These are phyloP conservation scores for Croton setiger DNA, from an alignment of 441 rosid species.

Conservation along the genomic window DNA sequence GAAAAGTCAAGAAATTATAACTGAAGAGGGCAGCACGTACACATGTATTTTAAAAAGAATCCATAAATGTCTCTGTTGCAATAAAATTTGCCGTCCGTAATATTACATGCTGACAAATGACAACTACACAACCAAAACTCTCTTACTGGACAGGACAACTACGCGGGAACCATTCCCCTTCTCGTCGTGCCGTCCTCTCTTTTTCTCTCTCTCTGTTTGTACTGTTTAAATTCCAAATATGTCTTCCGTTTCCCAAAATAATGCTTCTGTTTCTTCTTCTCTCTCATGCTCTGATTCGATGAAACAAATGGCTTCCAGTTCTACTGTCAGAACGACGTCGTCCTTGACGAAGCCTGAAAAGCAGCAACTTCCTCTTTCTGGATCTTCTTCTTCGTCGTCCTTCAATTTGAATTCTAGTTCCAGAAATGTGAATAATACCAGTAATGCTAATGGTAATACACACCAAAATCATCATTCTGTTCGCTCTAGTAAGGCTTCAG, in stretches of 20 bases:
- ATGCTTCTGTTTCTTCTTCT: not conserved
- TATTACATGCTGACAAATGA: not conserved
- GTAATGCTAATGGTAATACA: conserved; percentile 11
- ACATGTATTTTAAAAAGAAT: not conserved
- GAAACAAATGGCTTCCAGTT: conserved; percentile 16
- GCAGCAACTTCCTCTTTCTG: not conserved
- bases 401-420: conserved; percentile 28
- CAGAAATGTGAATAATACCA: conserved; percentile 27
- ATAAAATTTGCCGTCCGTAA: not conserved
- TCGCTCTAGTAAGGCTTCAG: conserved; percentile 37
- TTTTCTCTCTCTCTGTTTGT: conserved; percentile 1
- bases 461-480: conserved; percentile 28
- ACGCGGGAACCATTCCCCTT: conserved; percentile 23
- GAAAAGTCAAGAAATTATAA: not conserved
- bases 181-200: conserved; percentile 45
- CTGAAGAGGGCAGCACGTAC: not conserved
- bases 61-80: not conserved
- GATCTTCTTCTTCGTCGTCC: conserved; percentile 1
- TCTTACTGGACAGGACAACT: not conserved
- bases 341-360: conserved; percentile 3
- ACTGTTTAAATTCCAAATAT: not conserved
- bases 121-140: not conserved
- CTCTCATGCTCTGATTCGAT: not conserved
- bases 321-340: conserved; percentile 10
- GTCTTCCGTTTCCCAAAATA: not conserved